phyloP scores from a whole-genome alignment of 306 rosid genomes.

The Trichosanthes truncata region DNA sequence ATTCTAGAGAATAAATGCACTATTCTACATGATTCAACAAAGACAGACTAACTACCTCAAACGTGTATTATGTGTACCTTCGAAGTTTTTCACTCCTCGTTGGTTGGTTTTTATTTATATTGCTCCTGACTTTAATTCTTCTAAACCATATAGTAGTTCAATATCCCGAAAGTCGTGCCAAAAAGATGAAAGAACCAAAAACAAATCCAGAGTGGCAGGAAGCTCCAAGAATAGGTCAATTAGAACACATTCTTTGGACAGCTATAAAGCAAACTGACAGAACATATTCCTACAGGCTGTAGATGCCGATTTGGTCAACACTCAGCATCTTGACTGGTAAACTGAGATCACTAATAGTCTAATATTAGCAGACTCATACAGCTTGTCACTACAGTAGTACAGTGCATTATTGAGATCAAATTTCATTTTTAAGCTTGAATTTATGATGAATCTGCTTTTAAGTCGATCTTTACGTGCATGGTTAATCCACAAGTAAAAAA shows the following conservation, averaged over 20 bases:
- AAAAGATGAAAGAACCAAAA: neutral
- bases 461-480: neutral
- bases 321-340: neutral
- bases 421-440: neutral
- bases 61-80: neutral
- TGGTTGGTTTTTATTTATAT: neutral
- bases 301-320: neutral
- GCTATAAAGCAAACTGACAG: neutral
- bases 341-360: neutral
- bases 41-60: neutral
- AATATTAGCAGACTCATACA: neutral
- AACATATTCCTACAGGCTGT: neutral
- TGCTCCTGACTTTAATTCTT: neutral
- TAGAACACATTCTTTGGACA: neutral
- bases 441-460: neutral
- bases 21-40: neutral
- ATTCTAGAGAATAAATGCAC: neutral
- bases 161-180: no score
- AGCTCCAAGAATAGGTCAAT: neutral
- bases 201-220: neutral
- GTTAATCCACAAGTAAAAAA: neutral
- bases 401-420: neutral
- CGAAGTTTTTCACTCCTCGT: neutral
- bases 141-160: neutral
- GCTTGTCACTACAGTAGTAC: neutral